phyloP scores from a whole-genome alignment of 805 yeast genomes.

The Saturnispora sanitii region DNA sequence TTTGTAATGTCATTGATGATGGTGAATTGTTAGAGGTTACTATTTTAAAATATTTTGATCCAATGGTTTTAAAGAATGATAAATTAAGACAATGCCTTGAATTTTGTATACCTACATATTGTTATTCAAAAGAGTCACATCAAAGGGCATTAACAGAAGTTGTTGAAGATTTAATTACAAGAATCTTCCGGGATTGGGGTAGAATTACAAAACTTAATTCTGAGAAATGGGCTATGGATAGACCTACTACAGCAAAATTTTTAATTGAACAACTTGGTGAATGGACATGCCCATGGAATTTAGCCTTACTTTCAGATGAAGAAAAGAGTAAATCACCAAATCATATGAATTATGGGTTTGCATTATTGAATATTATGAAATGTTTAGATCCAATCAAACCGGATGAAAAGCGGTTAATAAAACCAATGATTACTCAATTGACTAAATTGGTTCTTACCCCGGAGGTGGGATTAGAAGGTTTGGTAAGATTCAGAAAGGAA shows the following conservation, averaged over 20 bases:
- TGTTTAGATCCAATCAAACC: constrained; percentile 37
- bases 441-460: constrained; percentile 38
- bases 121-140: constrained; percentile 64
- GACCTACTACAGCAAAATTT: constrained; percentile 34
- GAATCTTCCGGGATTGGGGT: constrained; percentile 40
- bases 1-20: constrained; percentile 67
- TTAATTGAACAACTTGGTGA: constrained; percentile 63
- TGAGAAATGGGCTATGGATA: constrained; percentile 18
- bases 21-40: constrained; percentile 64
- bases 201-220: constrained; percentile 29
- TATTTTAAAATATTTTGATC: constrained; percentile 66
- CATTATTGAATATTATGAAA: constrained; percentile 41
- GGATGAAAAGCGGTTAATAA: constrained; percentile 42
- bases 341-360: constrained; percentile 48
- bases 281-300: constrained; percentile 76
- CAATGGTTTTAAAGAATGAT: constrained; percentile 50
- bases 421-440: constrained; percentile 41
- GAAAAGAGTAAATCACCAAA: constrained; percentile 34
- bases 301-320: constrained; percentile 40
- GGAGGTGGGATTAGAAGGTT: constrained; percentile 14
- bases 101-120: constrained; percentile 81
- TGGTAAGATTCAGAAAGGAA: constrained; percentile 17
- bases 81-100: constrained; percentile 70
- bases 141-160: constrained; percentile 56
- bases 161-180: constrained; percentile 53